Conservation (phyloP, 306 rosid species). For the Datisca glomerata region DNA sequence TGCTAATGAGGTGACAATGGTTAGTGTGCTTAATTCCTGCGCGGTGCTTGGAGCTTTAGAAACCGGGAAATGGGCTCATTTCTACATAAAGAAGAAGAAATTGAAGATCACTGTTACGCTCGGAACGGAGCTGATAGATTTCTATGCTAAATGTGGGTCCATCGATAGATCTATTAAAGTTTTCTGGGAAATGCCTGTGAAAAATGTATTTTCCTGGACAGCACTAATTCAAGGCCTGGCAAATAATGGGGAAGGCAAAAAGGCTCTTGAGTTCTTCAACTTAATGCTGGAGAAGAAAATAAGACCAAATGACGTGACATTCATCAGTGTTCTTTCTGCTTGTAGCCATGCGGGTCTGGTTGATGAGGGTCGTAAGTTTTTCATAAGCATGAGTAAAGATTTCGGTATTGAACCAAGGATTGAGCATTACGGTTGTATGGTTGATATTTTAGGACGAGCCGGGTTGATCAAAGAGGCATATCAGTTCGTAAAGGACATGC, state of each 20-base stretch:
- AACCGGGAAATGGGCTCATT: constrained; percentile 60
- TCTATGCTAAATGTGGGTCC: constrained; percentile 53
- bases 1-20: constrained; percentile 62
- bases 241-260: constrained; percentile 38
- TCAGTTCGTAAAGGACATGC: constrained; percentile 32
- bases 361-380: constrained; percentile 30
- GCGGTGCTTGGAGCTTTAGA: constrained; percentile 48
- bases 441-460: constrained; percentile 46
- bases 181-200: constrained; percentile 26
- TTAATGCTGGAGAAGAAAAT: constrained; percentile 30
- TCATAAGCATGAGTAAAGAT: constrained; percentile 30
- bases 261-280: constrained; percentile 35
- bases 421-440: constrained; percentile 55
- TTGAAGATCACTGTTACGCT: constrained; percentile 50
- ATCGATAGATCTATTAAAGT: constrained; percentile 36
- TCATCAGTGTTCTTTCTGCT: constrained; percentile 32
- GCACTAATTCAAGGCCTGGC: constrained; percentile 57
- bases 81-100: constrained; percentile 35
- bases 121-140: constrained; percentile 48
- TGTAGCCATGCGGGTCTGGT: constrained; percentile 42
- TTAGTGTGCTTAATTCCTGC: constrained; percentile 46
- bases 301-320: constrained; percentile 38
- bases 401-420: constrained; percentile 31
- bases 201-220: constrained; percentile 45
- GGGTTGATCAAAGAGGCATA: constrained; percentile 43